A percentile compares a stretch with the other conserved stretches of the same genome.
These are phyloP conservation scores for Crithidia bombi DNA, from an alignment of 208 protist species.

Conservation along the genomic window DNA sequence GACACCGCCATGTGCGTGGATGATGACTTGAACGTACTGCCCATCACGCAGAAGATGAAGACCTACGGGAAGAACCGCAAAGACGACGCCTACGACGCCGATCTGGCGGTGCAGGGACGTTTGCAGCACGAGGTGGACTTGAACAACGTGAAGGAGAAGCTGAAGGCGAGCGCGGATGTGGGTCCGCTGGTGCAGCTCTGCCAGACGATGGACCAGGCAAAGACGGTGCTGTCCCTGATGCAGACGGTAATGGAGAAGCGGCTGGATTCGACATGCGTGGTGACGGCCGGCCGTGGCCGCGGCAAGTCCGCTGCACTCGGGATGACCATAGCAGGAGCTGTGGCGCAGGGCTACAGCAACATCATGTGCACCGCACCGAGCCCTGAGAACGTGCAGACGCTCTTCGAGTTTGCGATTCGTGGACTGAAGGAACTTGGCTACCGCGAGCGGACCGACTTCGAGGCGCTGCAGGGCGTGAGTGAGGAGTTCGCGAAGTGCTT, in stretches of 20 bases:
- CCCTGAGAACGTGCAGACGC: conserved; percentile 98
- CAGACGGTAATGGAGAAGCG: conserved; percentile 97
- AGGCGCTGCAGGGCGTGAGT: conserved; percentile 93
- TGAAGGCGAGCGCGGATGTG: conserved; percentile 77
- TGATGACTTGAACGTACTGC: conserved; percentile 99
- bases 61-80: conserved; percentile 45
- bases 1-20: conserved; percentile 96
- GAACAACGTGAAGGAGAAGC: conserved; percentile 73
- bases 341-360: conserved; percentile 99
- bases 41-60: conserved; percentile 94
- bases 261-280: conserved; percentile 95
- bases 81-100: conserved; percentile 56
- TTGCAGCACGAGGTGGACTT: conserved; percentile 89
- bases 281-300: conserved; percentile 97
- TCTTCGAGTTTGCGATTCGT: conserved; percentile 99
- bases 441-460: conserved; percentile 98
- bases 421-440: conserved; percentile 97
- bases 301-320: conserved; percentile 97
- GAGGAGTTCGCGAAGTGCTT: conserved; percentile 97
- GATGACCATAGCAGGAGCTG: conserved; percentile 95
- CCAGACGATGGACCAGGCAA: conserved; percentile 97
- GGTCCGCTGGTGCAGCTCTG: conserved; percentile 93
- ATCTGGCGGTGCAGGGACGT: conserved; percentile 71
- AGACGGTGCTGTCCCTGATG: conserved; percentile 97
- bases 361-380: conserved; percentile 99